phyloP scores from a whole-genome alignment of 331 rosid genomes.

The Telfairia occidentalis region DNA sequence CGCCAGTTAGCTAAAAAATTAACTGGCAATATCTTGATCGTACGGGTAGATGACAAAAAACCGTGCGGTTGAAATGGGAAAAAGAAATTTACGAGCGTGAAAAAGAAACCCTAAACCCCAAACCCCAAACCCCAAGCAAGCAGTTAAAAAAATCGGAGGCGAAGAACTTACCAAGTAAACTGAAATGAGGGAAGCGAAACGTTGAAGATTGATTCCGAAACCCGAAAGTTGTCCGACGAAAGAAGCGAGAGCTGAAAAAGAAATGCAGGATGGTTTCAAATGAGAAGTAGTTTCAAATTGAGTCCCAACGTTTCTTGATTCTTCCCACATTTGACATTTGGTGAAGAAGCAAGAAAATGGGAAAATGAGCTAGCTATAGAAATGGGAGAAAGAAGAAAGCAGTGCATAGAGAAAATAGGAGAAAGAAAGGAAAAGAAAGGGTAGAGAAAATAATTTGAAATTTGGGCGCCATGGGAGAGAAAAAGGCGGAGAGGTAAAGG shows the following conservation, averaged over 20 bases:
- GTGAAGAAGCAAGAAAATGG: not conserved
- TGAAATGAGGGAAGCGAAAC: not conserved
- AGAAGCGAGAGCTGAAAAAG: not conserved
- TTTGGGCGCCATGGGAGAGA: not conserved
- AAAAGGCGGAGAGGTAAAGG: not conserved
- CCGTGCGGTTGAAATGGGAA: not conserved
- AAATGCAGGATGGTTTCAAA: not conserved
- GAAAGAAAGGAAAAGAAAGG: no score
- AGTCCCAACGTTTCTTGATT: not conserved
- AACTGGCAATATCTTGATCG: not conserved
- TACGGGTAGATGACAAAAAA: not conserved
- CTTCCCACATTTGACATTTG: slow-evolving; percentile 1
- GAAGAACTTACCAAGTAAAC: not conserved
- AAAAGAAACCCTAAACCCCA: not conserved
- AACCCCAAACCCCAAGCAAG: not conserved
- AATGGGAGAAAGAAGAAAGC: not conserved
- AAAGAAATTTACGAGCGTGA: not conserved
- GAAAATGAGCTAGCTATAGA: not conserved
- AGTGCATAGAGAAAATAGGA: not conserved
- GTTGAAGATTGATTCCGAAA: not conserved
- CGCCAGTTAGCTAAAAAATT: not conserved
- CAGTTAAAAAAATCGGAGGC: not conserved
- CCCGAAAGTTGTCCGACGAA: not conserved
- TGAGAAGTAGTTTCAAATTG: not conserved
- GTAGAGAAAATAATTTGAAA: not conserved